Percentiles rank a stretch among this genome's conserved stretches.
These are phyloP conservation scores for Penicillium diatomitis DNA, from an alignment of 495 filamentous ascomycete genomes.

Conservation along the genomic window DNA sequence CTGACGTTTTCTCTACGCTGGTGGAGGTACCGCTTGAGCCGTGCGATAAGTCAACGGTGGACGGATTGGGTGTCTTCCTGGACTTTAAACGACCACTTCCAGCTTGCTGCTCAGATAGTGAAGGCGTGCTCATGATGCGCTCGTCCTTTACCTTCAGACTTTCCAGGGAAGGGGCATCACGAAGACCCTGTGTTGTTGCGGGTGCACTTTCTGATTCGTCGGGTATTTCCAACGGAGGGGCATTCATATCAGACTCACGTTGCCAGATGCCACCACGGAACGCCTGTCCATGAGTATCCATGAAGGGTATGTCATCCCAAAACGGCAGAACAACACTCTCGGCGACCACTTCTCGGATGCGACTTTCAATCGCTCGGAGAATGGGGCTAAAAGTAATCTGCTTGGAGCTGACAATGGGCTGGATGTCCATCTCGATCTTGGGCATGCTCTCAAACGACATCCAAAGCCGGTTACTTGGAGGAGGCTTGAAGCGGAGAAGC, in stretches of 20 bases:
- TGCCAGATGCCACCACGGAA: conserved; percentile 89
- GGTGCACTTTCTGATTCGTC: conserved; percentile 48
- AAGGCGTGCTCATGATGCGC: conserved; percentile 53
- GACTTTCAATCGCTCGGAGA: conserved; percentile 82
- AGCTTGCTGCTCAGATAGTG: conserved; percentile 23
- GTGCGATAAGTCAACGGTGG: conserved; percentile 19
- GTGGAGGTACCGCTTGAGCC: conserved; percentile 27
- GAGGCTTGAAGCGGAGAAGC: conserved; percentile 81
- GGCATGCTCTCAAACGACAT: conserved; percentile 87
- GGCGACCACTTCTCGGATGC: conserved; percentile 84
- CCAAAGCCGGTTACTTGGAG: conserved; percentile 92
- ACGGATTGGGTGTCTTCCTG: conserved; percentile 21
- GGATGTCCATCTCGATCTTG: conserved; percentile 82
- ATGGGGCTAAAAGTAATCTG: conserved; percentile 93
- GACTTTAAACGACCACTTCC: conserved; percentile 23
- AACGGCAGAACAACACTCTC: conserved; percentile 91
- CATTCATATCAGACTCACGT: conserved; percentile 43
- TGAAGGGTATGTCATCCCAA: conserved; percentile 92
- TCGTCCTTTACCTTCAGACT: conserved; percentile 37
- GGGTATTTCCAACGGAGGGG: conserved; percentile 42
- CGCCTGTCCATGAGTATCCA: conserved; percentile 60
- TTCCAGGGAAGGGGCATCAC: conserved; percentile 21
- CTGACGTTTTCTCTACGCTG: conserved; percentile 25
- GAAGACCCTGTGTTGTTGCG: conserved; percentile 26
- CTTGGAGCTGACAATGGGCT: conserved; percentile 88